A percentile compares a stretch with the other conserved stretches of the same genome.
Conservation (phyloP, 805 yeast species). For the Starmera pachycereana region DNA sequence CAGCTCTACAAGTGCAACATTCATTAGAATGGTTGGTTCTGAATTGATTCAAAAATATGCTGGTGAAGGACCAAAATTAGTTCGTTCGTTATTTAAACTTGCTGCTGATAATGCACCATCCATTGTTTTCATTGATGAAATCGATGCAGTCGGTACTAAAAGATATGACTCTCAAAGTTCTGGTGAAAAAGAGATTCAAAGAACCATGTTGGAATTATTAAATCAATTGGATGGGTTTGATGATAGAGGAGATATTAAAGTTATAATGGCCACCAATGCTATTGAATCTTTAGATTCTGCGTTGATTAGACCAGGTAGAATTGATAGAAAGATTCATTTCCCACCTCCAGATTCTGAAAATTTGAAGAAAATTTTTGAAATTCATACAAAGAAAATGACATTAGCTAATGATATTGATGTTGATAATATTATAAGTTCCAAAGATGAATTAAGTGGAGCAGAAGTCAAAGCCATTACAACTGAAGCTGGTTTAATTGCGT, state of each 20-base stretch:
- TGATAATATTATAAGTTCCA: conserved; percentile 79
- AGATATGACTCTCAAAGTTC: conserved; percentile 85
- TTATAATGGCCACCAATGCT: conserved; percentile 96
- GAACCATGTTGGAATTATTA: conserved; percentile 93
- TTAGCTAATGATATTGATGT: conserved; percentile 79
- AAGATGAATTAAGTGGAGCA: conserved; percentile 94
- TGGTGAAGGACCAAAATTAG: conserved; percentile 95
- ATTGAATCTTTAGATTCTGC: conserved; percentile 95
- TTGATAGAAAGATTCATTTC: conserved; percentile 89
- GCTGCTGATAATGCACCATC: conserved; percentile 97
- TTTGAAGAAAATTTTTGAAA: conserved; percentile 82
- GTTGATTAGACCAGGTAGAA: conserved; percentile 92
- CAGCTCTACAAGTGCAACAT: conserved; percentile 93
- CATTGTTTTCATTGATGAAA: conserved; percentile 97
- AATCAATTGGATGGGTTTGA: conserved; percentile 97
- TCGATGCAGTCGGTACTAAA: conserved; percentile 98
- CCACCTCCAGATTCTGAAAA: conserved; percentile 93
- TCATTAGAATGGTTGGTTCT: conserved; percentile 91
- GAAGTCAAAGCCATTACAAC: conserved; percentile 97
- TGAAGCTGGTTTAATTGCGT: conserved; percentile 91
- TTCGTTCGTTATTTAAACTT: conserved; percentile 89
- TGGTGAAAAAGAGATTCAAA: conserved; percentile 94
- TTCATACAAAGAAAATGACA: conserved; percentile 91
- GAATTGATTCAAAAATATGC: conserved; percentile 94
- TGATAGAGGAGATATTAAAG: conserved; percentile 94